phyloP scores from a whole-genome alignment of 768 basidiomycete genomes.

The Rhodocollybia butyracea region DNA sequence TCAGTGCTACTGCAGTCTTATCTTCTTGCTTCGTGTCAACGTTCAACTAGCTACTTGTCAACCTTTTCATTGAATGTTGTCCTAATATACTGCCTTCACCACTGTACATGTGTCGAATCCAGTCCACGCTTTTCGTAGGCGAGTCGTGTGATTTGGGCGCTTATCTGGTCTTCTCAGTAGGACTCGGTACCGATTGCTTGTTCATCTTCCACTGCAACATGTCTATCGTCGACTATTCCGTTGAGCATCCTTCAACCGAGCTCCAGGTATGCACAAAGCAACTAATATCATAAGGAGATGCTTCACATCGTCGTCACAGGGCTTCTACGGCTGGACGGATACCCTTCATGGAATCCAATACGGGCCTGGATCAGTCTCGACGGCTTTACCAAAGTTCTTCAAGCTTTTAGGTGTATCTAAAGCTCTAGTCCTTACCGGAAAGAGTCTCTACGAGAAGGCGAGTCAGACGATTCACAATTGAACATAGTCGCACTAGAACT shows the following conservation, averaged over 20 bases:
- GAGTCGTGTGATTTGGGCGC: too few species aligned
- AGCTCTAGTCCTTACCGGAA: conserved; percentile 72
- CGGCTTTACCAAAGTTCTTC: conserved; percentile 63
- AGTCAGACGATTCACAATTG: not conserved
- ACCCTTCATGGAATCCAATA: conserved; percentile 68
- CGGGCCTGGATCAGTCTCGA: conserved; percentile 63
- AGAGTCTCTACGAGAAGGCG: conserved; percentile 63
- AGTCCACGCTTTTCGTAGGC: too few species aligned
- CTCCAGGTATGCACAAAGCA: not conserved
- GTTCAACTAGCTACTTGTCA: too few species aligned
- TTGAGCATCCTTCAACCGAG: conserved; percentile 1
- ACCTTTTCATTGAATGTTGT: too few species aligned
- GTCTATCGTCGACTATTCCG: conserved; percentile 5
- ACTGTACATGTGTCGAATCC: too few species aligned
- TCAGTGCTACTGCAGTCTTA: too few species aligned
- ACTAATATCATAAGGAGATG: too few species aligned
- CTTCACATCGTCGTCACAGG: conserved; percentile 28
- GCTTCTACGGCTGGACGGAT: conserved; percentile 66
- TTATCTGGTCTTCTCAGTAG: too few species aligned
- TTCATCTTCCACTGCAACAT: not conserved
- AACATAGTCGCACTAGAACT: not conserved
- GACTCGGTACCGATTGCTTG: too few species aligned
- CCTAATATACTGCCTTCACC: too few species aligned
- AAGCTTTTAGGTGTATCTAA: conserved; percentile 51
- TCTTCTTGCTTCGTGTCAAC: too few species aligned